Evolutionary conservation across 2,329 filamentous ascomycete species (phyloP).

Genomic region (Tolypocladium nubicola): DNA sequence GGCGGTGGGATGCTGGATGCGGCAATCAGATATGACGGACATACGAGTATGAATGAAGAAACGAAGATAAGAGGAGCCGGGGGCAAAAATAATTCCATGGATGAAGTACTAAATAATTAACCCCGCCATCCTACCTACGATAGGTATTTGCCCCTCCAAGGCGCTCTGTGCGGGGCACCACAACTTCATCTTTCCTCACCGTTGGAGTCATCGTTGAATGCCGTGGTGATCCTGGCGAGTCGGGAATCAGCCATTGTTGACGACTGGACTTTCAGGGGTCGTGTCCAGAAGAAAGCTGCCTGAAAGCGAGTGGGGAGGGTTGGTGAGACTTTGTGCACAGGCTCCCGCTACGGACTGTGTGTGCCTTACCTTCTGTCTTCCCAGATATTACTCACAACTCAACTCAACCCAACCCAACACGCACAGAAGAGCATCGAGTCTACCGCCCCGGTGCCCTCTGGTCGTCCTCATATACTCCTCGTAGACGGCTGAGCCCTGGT

Average conservation of each 20-base stretch:
- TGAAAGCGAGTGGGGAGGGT: neutral
- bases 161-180: neutral
- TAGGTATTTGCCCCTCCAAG: neutral
- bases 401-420: neutral
- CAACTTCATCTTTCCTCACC: neutral
- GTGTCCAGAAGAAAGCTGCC: neutral
- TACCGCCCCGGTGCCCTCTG: neutral
- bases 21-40: neutral
- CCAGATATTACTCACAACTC: neutral
- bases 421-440: neutral
- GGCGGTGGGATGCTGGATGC: neutral
- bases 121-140: neutral
- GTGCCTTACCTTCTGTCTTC: neutral
- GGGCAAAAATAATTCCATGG: neutral
- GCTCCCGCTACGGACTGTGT: neutral
- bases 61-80: neutral
- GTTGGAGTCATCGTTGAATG: neutral
- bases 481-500: neutral
- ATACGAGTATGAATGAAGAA: neutral
- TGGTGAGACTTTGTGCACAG: neutral
- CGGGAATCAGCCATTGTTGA: neutral
- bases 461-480: neutral
- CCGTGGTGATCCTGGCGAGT: neutral
- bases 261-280: neutral
- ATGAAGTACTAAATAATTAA: neutral